Evolutionary conservation across 1,284 basidiomycete genomes (phyloP), one percentile per base, ranked within the genome.

Genomic region (Lentinus polychrous): DNA sequence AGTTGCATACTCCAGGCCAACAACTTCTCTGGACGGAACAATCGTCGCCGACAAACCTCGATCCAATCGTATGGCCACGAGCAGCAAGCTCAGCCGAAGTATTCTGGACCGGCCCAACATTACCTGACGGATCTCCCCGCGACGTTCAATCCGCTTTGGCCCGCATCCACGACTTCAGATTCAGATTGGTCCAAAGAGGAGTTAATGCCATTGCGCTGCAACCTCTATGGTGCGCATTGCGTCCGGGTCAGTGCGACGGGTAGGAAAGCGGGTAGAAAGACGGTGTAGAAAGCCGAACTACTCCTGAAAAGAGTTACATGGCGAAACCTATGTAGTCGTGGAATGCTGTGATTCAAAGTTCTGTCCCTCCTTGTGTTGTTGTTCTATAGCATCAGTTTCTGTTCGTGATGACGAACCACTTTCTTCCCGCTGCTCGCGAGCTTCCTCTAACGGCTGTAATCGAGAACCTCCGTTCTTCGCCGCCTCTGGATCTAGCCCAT

Each of bases 21-120:
- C 77, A 81, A 24, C 75, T 85, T 3, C 69, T 92, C 1, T 92
- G 89, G 90, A 73, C 82, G 2, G 88, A 92, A 65, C 86, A 91
- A 64, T 78, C 83, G 2, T 75, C 78, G 38, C 76, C 80, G 10
- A 69, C 73, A 46, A 91, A 88, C 61, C 65, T 93, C 46, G 88
- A 93, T 57, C 59, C 74, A 1, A 79, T 83, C 49, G 70, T 81
- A 7, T 93, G 90, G 88, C 91, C 91, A 1, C 75, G 90, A 46
- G 84, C 87, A 7, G 86, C 87, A 0, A 75, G 82, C 0, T 79
- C 81, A 2, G 87, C 88, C 0, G 91, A 94, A 69, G 62, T 92
- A 10, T 92, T 86, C 68, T 93, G 90, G 90, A 81, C 74, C 0
- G 69, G 65, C 0, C 71, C 52, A 20, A 55, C 51, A 2, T 42